Conservation (phyloP, 1,139 yeast species). For the Insectozyma bohioensis region DNA sequence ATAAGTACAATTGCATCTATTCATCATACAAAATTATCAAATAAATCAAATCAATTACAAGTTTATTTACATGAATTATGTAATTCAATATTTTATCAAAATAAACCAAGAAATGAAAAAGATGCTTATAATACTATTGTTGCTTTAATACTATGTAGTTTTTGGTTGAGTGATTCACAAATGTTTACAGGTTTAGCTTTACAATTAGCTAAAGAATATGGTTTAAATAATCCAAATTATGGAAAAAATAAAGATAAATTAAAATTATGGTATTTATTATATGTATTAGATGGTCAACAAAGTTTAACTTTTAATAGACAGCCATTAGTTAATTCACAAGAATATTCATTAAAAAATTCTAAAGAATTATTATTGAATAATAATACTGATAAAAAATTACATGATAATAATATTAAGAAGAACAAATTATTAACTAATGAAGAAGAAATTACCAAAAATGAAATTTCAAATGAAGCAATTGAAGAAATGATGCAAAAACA, state of each 20-base stretch:
- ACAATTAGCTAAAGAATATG: slow-evolving; percentile 60
- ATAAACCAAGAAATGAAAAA: slow-evolving; percentile 40
- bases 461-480: slow-evolving; percentile 10
- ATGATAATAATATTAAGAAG: slow-evolving; percentile 3
- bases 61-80: slow-evolving; percentile 46
- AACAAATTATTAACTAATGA: slow-evolving; percentile 5
- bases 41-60: slow-evolving; percentile 39
- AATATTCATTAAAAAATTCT: slow-evolving; percentile 43
- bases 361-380: slow-evolving; percentile 29
- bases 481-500: slow-evolving; percentile 9
- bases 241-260: slow-evolving; percentile 42
- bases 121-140: slow-evolving; percentile 62
- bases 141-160: slow-evolving; percentile 64
- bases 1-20: slow-evolving; percentile 63
- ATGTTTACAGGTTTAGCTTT: slow-evolving; percentile 68
- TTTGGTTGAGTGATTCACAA: slow-evolving; percentile 67
- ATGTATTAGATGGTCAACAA: slow-evolving; percentile 69
- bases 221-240: slow-evolving; percentile 39
- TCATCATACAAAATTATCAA: slow-evolving; percentile 51
- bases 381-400: slow-evolving; percentile 3
- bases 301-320: slow-evolving; percentile 60
- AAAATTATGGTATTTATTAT: slow-evolving; percentile 67
- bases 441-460: slow-evolving; percentile 1
- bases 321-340: slow-evolving; percentile 51
- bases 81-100: slow-evolving; percentile 43